Base-by-base conservation (phyloP, 2,329 filamentous ascomycete species). In the Zymoseptoria tritici region DNA sequence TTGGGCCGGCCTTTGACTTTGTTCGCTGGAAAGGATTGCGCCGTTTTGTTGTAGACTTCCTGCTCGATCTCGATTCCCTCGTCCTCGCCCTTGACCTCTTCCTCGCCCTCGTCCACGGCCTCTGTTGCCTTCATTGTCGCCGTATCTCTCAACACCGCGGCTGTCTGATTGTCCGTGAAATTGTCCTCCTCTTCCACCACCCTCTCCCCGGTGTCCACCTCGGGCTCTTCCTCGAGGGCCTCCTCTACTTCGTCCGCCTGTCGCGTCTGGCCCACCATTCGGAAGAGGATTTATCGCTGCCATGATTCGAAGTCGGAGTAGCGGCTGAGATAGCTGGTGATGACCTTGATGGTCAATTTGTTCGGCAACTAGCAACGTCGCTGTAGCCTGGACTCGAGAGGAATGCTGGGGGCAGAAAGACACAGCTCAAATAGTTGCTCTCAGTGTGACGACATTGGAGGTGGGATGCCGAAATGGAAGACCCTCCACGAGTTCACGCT, bases 61-160 rank as follows among this genome's bases (percentile, higher is more conserved):
- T 55, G 70, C 68, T 60, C 72, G 66, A 9, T 74, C 74, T 65
- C 73, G 68, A 56, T 72, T 68, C 19, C 71, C 72, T 55, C 70
- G 69, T 42, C 74, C 74, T 62, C 72, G 68, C 11, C 69, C 68
- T 26, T 66, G 62, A 59, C 72, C 67, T 26, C 73, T 67, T 52
- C 73, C 73, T 24, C 62, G 56, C 1, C 67, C 64, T 57, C 66
- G 57, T 11, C 66, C 64, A 59, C 73, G 70, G n/a, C 67, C 66
- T 55, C 64, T 62, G 21, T 49, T 55, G 19, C 58, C 56, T 36
- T 57, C 60, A 46, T 59, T 49, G 20, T 62, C 63, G 24, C 46
- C 46, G 22, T 52, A 52, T 55, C 60, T 57, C 21, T 63, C 60
- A 8, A 31, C 53, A 22, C 62, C 57, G 20, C 57, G 61, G 19